These are phyloP conservation scores for Corchorus olitorius DNA, from an alignment of 345 rosid genomes.

Conservation along the genomic window DNA sequence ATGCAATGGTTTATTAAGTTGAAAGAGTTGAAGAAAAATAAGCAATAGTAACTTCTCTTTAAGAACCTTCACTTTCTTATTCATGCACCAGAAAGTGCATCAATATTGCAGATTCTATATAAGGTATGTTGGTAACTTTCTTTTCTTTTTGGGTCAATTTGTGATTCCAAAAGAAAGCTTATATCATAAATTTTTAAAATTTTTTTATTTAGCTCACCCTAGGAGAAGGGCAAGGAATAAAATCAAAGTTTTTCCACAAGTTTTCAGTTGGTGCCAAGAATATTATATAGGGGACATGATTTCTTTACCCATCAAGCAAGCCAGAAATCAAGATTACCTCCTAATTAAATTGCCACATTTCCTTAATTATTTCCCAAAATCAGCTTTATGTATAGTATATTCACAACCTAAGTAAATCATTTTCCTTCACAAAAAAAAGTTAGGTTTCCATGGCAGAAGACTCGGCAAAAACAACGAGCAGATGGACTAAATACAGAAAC, in stretches of 20 bases:
- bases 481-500: slow-evolving; percentile 47
- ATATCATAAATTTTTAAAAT: neutral
- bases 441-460: slow-evolving; percentile 24
- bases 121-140: too few relatives aligned
- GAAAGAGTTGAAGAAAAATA: too few relatives aligned
- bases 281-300: neutral
- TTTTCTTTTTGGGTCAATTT: neutral
- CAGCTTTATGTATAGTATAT: neutral
- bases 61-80: too few relatives aligned
- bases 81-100: too few relatives aligned
- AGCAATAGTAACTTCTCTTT: too few relatives aligned
- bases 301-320: slow-evolving; percentile 38
- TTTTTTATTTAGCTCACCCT: neutral
- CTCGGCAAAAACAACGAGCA: slow-evolving; percentile 25
- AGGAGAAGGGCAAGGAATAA: slow-evolving; percentile 20
- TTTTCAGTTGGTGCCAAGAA: neutral
- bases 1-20: too few relatives aligned
- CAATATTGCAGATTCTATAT: too few relatives aligned
- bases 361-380: neutral
- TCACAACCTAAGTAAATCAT: neutral
- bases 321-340: slow-evolving; percentile 33
- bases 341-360: neutral
- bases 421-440: neutral
- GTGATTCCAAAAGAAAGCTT: neutral
- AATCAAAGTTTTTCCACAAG: neutral